Base-by-base conservation (phyloP, 768 basidiomycete species). In the Sarcodon aspratus region DNA sequence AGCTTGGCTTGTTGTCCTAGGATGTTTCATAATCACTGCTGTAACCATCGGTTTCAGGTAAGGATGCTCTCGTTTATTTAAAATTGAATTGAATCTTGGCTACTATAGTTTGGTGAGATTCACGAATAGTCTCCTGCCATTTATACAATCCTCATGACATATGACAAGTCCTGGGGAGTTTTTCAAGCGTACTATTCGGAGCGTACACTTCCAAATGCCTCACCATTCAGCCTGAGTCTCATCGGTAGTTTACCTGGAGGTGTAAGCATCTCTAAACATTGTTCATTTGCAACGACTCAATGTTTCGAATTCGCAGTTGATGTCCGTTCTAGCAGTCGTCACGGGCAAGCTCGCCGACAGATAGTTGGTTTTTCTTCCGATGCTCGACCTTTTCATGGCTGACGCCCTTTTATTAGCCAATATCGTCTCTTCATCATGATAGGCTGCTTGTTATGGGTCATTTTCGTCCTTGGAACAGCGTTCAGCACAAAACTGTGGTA, bases 161-260 rank as follows among this genome's bases (percentile, higher is more conserved):
- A n/a, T n/a, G n/a, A n/a, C n/a, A n/a, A n/a, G n/a, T n/a, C n/a
- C n/a, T n/a, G 59, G 50, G 68, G 68, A n/a, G 65, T 66, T 11
- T 64, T 59, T 51, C 64, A 69, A 55, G 53, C 57, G 12, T 67
- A 67, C 57, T 67, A 66, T 51, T 50, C 57, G 15, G 49, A 58
- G 36, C 46, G 49, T 33, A 52, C 59, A 2, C 54, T 63, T 35
- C 55, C 56, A n/a, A 48, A 55, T 33, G 52, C 55, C 10, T 57
- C 59, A 32, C 53, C 52, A 11, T 55, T 59, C 7, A 46, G 54
- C 6, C 49, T 58, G 34, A 55, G 51, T 46, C 52, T 50, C 13
- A 44, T 58, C 36, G 54, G 57, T 9, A 54, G 54, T 45, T 51
- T 52, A 47, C 55, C 57, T 27, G 57, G 57, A 21, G 53, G 55